Base-by-base conservation (phyloP, 2,329 filamentous ascomycete genomes). In the Colletotrichum sp. region DNA sequence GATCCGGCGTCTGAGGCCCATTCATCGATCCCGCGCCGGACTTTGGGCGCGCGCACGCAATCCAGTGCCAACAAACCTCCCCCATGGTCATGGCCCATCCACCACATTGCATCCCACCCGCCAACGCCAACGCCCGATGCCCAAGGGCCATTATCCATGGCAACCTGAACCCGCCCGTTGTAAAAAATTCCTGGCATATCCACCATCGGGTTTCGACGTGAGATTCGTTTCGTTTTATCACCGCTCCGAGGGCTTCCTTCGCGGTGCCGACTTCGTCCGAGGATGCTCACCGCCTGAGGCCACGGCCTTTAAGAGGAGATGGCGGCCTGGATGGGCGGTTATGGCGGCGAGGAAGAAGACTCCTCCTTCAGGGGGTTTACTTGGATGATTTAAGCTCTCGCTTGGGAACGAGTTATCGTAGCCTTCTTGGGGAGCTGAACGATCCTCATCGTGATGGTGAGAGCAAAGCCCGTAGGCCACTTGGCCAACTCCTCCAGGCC, bases 131-230 rank as follows among this genome's bases (percentile, higher is more conserved):
- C 10, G 30, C 30, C 39, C 59, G 49, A 69, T 64, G 28, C 30
- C 55, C 65, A 57, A 15, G 32, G 62, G 64, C 64, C 18, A 39
- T 60, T 34, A 73, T 69, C 73, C 73, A 73, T 69, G 73, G 34
- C 34, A 18, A 5, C 64, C 44, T 49, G 44, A 49, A 49, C 3
- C 44, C 10, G 44, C 44, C 44, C 44, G 55, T 21, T 36, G n/a
- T n/a, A 30, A 65, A 44, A 57, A 69, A 69, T 39, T 60, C 59
- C 34, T 63, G 73, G 36, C 44, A 59, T 69, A 74, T 57, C 57
- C 73, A 72, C 65, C 30, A 3, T 73, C 64, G 59, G 73, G 70
- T 73, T 69, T 59, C 73, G 66, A 65, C 21, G 24, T 36, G 64
- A 69, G 34, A 15, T 39, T 32, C n/a, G 64, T 72, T 69, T 60